These are phyloP conservation scores for Russula emetica DNA, from an alignment of 768 basidiomycete genomes.

Conservation along the genomic window DNA sequence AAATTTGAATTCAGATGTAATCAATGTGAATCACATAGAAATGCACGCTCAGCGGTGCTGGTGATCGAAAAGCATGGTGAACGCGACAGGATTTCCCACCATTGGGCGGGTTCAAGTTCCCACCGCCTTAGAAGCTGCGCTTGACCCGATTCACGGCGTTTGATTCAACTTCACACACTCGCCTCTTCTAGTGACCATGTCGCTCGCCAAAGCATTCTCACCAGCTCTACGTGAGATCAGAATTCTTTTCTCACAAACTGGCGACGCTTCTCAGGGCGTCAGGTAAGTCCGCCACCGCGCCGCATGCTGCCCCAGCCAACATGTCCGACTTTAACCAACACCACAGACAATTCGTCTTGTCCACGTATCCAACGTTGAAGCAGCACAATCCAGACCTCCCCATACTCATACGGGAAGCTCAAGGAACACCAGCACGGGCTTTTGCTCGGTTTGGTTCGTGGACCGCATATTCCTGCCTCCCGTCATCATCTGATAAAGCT, in stretches of 20 bases:
- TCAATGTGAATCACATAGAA: not conserved
- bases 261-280: slow-evolving; percentile 71
- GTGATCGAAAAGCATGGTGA: slow-evolving; percentile 18
- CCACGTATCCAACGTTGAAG: slow-evolving; percentile 72
- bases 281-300: slow-evolving; percentile 45
- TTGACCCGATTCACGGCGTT: slow-evolving; percentile 8
- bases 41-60: not conserved
- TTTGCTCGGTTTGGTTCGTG: slow-evolving; percentile 83
- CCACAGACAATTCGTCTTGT: slow-evolving; percentile 68
- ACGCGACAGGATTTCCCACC: slow-evolving; percentile 5
- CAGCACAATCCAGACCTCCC: slow-evolving; percentile 84
- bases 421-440: slow-evolving; percentile 71
- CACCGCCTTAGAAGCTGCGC: not conserved
- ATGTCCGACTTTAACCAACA: slow-evolving; percentile 31
- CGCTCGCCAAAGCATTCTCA: slow-evolving; percentile 68
- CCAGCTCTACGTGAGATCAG: slow-evolving; percentile 79
- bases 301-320: not conserved
- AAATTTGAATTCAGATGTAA: not conserved
- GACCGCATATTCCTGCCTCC: not conserved
- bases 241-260: slow-evolving; percentile 73
- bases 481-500: not conserved
- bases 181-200: slow-evolving; percentile 25
- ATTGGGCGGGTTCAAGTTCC: not conserved
- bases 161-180: not conserved
- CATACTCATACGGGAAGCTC: slow-evolving; percentile 74